Conservation (phyloP, 2,329 filamentous ascomycete species). For the Diaporthe nobilis region DNA sequence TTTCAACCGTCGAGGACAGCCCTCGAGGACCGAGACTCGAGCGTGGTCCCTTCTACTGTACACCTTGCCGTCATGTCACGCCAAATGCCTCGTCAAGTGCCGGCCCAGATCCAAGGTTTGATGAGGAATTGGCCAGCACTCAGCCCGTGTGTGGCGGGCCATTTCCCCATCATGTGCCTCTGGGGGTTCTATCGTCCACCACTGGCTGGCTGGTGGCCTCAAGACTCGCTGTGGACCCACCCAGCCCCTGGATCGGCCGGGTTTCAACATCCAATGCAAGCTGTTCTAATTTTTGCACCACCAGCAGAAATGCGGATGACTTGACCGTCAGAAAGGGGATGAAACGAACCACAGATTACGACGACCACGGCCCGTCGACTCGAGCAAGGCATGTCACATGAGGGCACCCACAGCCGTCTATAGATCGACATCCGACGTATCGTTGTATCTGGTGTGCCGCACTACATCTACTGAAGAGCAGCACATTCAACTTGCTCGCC, state of each 20-base stretch:
- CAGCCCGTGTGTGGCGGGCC: slow-evolving; percentile 12
- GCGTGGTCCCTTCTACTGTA: neutral
- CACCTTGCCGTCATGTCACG: slow-evolving; percentile 1
- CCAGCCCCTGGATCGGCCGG: slow-evolving; percentile 26
- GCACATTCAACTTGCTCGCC: neutral
- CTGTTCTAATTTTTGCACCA: slow-evolving; percentile 33
- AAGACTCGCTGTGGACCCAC: slow-evolving; percentile 10
- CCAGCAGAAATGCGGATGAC: slow-evolving; percentile 15
- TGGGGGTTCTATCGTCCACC: neutral
- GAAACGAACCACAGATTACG: slow-evolving; percentile 34
- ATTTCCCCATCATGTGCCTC: neutral
- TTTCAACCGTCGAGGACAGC: neutral
- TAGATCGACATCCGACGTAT: neutral
- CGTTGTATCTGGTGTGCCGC: neutral
- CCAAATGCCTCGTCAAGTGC: neutral
- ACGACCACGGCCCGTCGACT: slow-evolving; percentile 14
- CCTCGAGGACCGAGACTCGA: neutral
- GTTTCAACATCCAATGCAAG: slow-evolving; percentile 14
- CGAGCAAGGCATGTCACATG: slow-evolving; percentile 20
- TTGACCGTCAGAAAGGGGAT: slow-evolving; percentile 34
- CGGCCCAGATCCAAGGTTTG: neutral
- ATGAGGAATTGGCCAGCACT: neutral
- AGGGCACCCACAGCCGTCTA: neutral
- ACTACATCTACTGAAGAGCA: neutral
- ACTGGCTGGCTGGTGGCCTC: neutral